A percentile compares a stretch with the other conserved stretches of the same genome.
Evolutionary conservation across 2,329 filamentous ascomycete species (phyloP).

Genomic region (Ceratocystis alfenasii): DNA sequence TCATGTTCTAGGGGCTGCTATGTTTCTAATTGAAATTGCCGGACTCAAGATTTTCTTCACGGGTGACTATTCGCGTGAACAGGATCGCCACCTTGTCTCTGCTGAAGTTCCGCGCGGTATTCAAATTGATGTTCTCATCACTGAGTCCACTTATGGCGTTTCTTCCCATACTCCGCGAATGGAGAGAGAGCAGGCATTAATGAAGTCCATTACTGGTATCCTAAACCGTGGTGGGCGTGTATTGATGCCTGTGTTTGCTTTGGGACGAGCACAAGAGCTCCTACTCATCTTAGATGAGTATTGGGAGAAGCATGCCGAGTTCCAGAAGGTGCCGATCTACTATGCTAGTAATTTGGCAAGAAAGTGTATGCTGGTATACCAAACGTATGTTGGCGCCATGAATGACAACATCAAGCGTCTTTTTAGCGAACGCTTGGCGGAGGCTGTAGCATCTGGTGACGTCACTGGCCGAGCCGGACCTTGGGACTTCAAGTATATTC

Average conservation of each 20-base stretch:
- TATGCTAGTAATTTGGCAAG: slow-evolving; percentile 91
- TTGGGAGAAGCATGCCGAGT: slow-evolving; percentile 81
- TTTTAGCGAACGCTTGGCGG: slow-evolving; percentile 85
- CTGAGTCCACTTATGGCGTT: slow-evolving; percentile 93
- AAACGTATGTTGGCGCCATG: slow-evolving; percentile 97
- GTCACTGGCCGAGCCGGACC: slow-evolving; percentile 66
- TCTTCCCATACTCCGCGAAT: slow-evolving; percentile 82
- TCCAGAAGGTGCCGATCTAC: slow-evolving; percentile 87
- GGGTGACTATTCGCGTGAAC: slow-evolving; percentile 90
- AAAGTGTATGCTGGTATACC: slow-evolving; percentile 97
- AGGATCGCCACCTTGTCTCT: slow-evolving; percentile 89
- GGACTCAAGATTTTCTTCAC: slow-evolving; percentile 96
- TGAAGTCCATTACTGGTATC: slow-evolving; percentile 88
- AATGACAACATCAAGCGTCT: slow-evolving; percentile 97
- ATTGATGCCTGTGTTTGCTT: slow-evolving; percentile 86
- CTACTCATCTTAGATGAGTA: slow-evolving; percentile 93
- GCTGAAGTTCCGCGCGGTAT: slow-evolving; percentile 79
- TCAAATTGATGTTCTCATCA: slow-evolving; percentile 92
- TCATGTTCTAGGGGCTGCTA: slow-evolving; percentile 93
- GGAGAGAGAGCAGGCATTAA: slow-evolving; percentile 82
- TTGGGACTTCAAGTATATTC: slow-evolving; percentile 94
- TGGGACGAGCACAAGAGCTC: slow-evolving; percentile 86
- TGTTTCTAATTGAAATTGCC: slow-evolving; percentile 96
- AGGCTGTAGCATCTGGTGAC: slow-evolving; percentile 71
- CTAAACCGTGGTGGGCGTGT: slow-evolving; percentile 86